Conservation (phyloP, 495 filamentous ascomycete genomes). For the Penicillium macrosclerotiorum region DNA sequence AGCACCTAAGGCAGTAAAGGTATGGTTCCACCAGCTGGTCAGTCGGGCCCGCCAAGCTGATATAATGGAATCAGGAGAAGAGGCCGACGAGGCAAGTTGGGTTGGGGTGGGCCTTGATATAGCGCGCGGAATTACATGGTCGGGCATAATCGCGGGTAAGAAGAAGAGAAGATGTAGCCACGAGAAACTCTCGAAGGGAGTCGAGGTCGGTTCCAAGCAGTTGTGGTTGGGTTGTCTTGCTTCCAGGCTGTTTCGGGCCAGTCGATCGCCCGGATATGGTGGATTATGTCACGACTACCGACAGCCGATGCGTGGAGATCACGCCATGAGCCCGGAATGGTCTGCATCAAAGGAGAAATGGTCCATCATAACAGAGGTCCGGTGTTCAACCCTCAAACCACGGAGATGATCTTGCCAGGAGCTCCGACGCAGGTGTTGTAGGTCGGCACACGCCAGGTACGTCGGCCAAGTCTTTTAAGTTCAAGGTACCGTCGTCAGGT, state of each 20-base stretch:
- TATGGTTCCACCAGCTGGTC: conserved; percentile 11
- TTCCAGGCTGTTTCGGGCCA: conserved; percentile 11
- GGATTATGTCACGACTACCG: conserved; percentile 26
- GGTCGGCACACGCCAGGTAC: no score
- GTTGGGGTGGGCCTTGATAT: conserved; percentile 11
- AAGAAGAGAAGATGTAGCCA: background rate
- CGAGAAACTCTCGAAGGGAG: background rate
- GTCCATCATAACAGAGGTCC: no score
- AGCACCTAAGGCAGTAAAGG: background rate
- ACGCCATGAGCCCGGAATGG: conserved; percentile 6
- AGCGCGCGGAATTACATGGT: conserved; percentile 7
- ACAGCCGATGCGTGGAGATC: conserved; percentile 18
- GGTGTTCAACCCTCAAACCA: no score
- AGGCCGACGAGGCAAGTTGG: background rate
- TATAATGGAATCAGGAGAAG: conserved; percentile 14
- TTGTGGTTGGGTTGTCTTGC: no score
- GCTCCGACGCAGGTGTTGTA: no score
- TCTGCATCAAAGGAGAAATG: background rate
- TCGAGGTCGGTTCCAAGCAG: background rate
- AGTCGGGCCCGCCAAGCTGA: conserved; percentile 8
- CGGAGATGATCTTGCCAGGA: no score
- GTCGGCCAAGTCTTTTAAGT: no score
- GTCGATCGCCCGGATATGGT: conserved; percentile 18
- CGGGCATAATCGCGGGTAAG: conserved; percentile 11
- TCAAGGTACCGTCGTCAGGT: no score